phyloP scores from a whole-genome alignment of 805 yeast genomes.

The Barnettozyma botsteinii region DNA sequence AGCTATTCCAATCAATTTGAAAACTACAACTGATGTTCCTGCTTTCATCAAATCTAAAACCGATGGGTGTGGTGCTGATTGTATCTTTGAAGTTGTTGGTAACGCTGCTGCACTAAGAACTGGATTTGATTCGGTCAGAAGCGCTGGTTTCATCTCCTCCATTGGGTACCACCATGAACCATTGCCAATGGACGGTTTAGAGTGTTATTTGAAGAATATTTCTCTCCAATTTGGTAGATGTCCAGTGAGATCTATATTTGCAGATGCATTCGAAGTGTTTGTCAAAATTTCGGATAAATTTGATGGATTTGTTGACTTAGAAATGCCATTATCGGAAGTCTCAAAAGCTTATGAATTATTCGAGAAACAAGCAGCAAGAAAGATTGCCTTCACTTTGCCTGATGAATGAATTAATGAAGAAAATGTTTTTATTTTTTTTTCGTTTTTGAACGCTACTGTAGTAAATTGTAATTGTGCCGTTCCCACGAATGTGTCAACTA shows the following conservation, averaged over 20 bases:
- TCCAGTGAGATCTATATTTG: constrained; percentile 52
- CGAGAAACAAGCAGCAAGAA: constrained; percentile 48
- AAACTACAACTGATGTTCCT: constrained; percentile 32
- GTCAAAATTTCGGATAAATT: constrained; percentile 39
- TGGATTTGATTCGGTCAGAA: constrained; percentile 48
- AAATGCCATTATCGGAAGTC: constrained; percentile 39
- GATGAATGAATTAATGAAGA: background rate
- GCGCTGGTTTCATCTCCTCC: constrained; percentile 52
- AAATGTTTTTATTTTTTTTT: background rate
- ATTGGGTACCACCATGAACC: constrained; percentile 57
- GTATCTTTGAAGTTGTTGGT: constrained; percentile 57
- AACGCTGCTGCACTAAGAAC: constrained; percentile 43
- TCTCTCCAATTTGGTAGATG: constrained; percentile 59
- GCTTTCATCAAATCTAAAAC: constrained; percentile 29
- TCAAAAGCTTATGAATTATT: constrained; percentile 44
- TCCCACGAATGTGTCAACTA: constrained; percentile 7
- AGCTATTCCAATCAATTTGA: constrained; percentile 42
- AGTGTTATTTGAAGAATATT: constrained; percentile 51
- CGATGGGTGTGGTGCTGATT: constrained; percentile 50
- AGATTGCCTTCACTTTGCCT: constrained; percentile 40
- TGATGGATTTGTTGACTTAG: constrained; percentile 45
- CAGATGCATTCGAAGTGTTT: constrained; percentile 45
- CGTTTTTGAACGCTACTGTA: background rate
- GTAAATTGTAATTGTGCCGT: constrained; percentile 3
- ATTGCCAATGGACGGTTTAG: constrained; percentile 50